Conservation (phyloP, 106 monocot genomes). For the Dactylorhiza incarnata region DNA sequence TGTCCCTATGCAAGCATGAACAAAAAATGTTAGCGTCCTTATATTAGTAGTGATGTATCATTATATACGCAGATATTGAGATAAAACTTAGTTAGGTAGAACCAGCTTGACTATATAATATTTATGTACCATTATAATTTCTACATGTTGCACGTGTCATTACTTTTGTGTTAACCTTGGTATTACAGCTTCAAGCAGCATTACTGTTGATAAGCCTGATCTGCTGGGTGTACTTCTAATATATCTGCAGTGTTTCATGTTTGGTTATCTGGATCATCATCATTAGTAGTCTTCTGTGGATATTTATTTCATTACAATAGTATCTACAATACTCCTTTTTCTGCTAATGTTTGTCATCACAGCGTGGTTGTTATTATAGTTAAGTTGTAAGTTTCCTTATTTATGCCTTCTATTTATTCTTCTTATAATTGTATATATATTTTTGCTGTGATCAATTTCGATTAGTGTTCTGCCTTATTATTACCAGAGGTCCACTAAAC, state of each 20-base stretch:
- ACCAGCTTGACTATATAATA: neutral
- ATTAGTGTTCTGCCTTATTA: neutral
- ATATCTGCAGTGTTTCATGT: neutral
- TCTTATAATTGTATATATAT: neutral
- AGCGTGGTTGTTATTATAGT: neutral
- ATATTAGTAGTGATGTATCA: neutral
- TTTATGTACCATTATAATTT: neutral
- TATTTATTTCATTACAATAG: neutral
- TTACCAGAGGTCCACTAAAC: neutral
- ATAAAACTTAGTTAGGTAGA: neutral
- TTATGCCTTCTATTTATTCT: neutral
- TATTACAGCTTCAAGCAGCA: neutral
- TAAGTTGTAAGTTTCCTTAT: neutral
- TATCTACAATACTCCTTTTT: neutral
- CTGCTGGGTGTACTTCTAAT: neutral
- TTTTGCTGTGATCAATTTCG: neutral
- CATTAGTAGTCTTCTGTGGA: neutral
- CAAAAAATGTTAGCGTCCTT: constrained; percentile 1
- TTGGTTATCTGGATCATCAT: neutral
- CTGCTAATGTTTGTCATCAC: neutral
- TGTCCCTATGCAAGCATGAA: neutral
- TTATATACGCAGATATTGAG: neutral
- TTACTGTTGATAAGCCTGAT: no score
- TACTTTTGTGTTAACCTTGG: neutral
- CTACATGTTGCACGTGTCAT: neutral